Percentiles rank a stretch among this genome's conserved stretches.
phyloP scores from a whole-genome alignment of 2,329 filamentous ascomycete species.

The Ophiostoma sp. region DNA sequence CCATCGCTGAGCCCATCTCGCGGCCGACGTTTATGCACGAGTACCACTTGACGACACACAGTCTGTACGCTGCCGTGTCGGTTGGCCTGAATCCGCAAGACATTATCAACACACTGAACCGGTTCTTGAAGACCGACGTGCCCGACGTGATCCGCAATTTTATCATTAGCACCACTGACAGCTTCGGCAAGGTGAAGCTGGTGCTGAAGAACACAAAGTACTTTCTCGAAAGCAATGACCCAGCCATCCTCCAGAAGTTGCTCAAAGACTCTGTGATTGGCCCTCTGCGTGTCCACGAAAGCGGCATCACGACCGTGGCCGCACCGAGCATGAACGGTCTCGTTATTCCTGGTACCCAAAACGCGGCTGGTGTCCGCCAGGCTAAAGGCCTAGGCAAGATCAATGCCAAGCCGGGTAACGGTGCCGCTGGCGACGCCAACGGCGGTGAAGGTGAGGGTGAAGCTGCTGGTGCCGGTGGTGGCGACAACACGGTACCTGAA shows the following conservation, averaged over 20 bases:
- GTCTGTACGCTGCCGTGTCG: conserved; percentile 91
- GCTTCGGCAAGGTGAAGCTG: conserved; percentile 93
- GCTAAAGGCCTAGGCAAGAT: conserved; percentile 45
- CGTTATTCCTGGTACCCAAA: conserved; percentile 91
- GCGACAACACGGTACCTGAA: conserved; percentile 38
- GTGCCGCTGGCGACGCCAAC: neutral
- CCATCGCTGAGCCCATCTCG: conserved; percentile 89
- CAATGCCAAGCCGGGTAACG: neutral
- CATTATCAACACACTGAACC: conserved; percentile 85
- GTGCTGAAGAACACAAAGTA: conserved; percentile 94
- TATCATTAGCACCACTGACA: conserved; percentile 77
- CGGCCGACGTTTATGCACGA: conserved; percentile 90
- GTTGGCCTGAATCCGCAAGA: conserved; percentile 88
- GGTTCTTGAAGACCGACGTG: conserved; percentile 83
- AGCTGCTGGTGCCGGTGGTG: neutral
- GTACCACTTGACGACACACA: conserved; percentile 87
- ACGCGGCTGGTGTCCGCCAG: conserved; percentile 85
- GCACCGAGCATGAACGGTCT: conserved; percentile 84
- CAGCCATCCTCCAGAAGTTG: conserved; percentile 81
- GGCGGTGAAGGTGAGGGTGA: neutral
- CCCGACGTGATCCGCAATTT: conserved; percentile 79
- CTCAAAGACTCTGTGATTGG: conserved; percentile 82
- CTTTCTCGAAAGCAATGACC: conserved; percentile 89
- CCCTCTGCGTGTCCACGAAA: conserved; percentile 67
- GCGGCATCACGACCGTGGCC: conserved; percentile 72